Evolutionary conservation across 23 red algal genomes (phyloP), one percentile per base, ranked within the genome.

Genomic region (Pyropia yezoensis): DNA sequence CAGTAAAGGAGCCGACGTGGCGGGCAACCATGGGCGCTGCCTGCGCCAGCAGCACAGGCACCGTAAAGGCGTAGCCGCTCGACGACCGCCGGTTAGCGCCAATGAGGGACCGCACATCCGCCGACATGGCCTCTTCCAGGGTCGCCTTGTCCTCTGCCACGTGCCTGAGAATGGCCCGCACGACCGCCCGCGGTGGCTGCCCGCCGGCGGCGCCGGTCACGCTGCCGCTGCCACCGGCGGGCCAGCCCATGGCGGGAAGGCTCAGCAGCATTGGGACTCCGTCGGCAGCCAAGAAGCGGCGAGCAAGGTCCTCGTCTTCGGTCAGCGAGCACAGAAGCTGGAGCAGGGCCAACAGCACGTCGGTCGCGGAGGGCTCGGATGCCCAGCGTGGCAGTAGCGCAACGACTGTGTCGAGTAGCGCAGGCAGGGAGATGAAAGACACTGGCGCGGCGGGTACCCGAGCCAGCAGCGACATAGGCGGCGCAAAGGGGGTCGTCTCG

Each of bases 61-160:
- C 50, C 2, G 71, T 69, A 57, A 45, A 78, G 18, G 63, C 39
- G 39, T 47, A 14, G 32, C 62, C 30, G 15, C 78, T 60, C 7
- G 67, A 16, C 27, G 62, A 63, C 22, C 57, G 54, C 55, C 75
- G 61, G 15, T 25, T 19, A 7, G 63, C 47, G 63, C 61, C 18
- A 16, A 77, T 32, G 7, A 87, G 14, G 2, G 33, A 52, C 25
- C 70, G 50, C 24, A 87, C 45, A 26, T 87, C 82, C 16, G 54
- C 25, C 28, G 71, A 34, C 82, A 87, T 87, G 3, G 82, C 82
- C 32, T 87, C 82, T 18, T 70, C 34, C 16, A 87, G 59, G 4
- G 82, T 77, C 54, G 54, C 70, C 55, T 61, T 66, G 28, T 87
- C 82, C 65, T 87, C 82, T 16, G 74, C 32, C 45, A 87, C 30